phyloP scores from a whole-genome alignment of 805 yeast genomes.

The Babjeviella inositovora region DNA sequence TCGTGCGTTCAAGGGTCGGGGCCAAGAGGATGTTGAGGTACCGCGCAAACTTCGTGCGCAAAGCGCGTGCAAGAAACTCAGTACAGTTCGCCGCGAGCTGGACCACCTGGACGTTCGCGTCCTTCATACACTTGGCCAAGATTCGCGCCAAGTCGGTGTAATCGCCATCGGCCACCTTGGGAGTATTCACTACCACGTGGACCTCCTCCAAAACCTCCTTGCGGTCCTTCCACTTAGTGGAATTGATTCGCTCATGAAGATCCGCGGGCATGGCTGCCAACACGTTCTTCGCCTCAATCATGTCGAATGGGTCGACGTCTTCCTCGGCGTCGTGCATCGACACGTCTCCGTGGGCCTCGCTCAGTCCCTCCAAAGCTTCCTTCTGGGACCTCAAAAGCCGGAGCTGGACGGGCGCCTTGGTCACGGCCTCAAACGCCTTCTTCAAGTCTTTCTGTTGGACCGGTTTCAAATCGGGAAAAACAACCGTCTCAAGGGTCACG shows the following conservation, averaged over 20 bases:
- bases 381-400: conserved; percentile 40
- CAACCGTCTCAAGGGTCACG: conserved; percentile 32
- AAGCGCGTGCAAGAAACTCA: conserved; percentile 46
- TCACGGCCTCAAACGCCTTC: conserved; percentile 43
- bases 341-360: conserved; percentile 6
- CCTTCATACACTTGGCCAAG: conserved; percentile 64
- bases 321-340: conserved; percentile 13
- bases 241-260: conserved; percentile 33
- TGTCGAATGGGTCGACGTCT: conserved; percentile 51
- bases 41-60: conserved; percentile 36
- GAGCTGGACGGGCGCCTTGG: conserved; percentile 28
- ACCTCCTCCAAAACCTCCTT: conserved; percentile 69
- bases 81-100: conserved; percentile 59
- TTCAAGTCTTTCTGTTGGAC: conserved; percentile 80
- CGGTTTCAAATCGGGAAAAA: conserved; percentile 69
- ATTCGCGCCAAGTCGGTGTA: conserved; percentile 45
- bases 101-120: conserved; percentile 81
- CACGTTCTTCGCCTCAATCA: conserved; percentile 57
- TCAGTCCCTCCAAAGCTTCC: conserved; percentile 14
- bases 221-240: conserved; percentile 83
- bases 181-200: conserved; percentile 28
- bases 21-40: conserved; percentile 35
- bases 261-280: conserved; percentile 50
- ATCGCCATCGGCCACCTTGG: conserved; percentile 43
- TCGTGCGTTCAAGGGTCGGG: conserved; percentile 66